phyloP scores from a whole-genome alignment of 1,139 yeast species.

The Magnusiomyces sp. region DNA sequence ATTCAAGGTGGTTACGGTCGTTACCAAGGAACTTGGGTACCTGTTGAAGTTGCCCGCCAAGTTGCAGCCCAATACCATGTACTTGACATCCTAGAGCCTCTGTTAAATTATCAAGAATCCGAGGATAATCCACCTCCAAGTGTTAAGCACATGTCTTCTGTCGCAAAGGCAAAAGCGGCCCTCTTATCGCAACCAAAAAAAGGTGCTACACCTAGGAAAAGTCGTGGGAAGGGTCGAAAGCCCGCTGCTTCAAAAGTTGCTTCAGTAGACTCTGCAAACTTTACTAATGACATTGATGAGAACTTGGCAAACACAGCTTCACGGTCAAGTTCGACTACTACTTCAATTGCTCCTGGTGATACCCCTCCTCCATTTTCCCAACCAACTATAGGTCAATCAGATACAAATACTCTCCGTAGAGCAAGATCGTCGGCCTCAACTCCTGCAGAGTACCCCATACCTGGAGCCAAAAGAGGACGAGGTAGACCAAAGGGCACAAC shows the following conservation, averaged over 20 bases:
- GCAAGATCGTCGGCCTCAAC: conserved; percentile 6
- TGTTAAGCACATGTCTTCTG: conserved; percentile 25
- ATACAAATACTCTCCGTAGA: conserved; percentile 1
- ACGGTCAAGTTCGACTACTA: background rate
- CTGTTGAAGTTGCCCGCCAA: conserved; percentile 47
- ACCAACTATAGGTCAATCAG: conserved; percentile 5
- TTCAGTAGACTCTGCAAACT: too few relatives aligned
- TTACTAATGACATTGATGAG: too few relatives aligned
- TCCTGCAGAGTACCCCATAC: conserved; percentile 1
- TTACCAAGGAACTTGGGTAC: conserved; percentile 98
- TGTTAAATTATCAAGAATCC: conserved; percentile 42
- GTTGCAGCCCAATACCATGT: conserved; percentile 69
- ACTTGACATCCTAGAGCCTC: conserved; percentile 51
- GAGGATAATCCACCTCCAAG: conserved; percentile 33
- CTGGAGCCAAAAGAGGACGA: conserved; percentile 12
- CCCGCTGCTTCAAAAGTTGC: too few relatives aligned
- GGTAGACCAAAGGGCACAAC: conserved; percentile 11
- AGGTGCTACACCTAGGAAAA: too few relatives aligned
- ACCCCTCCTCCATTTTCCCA: background rate
- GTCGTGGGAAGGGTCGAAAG: conserved; percentile 11
- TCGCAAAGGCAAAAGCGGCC: conserved; percentile 12
- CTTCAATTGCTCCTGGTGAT: background rate
- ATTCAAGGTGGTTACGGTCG: conserved; percentile 97
- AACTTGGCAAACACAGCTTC: conserved; percentile 2
- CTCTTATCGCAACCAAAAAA: too few relatives aligned